Percentiles rank a stretch among this genome's conserved stretches.
phyloP scores from a whole-genome alignment of 1,284 basidiomycete species.

The Cryptococcus sp. region DNA sequence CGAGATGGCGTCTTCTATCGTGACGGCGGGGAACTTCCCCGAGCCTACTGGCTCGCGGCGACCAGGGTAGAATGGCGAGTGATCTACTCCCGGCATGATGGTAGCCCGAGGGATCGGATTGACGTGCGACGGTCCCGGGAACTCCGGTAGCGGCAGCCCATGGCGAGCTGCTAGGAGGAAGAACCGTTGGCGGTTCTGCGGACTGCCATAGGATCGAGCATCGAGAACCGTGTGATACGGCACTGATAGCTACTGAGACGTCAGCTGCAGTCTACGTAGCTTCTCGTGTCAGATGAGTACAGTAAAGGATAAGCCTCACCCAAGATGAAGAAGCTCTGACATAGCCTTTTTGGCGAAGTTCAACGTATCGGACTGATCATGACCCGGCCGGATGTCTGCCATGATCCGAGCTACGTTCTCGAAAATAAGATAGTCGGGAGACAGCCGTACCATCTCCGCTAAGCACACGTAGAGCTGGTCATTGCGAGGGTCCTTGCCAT shows the following conservation, averaged over 20 bases:
- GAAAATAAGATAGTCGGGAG: slow-evolving; percentile 30
- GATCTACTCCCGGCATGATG: slow-evolving; percentile 6
- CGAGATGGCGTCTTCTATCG: slow-evolving; percentile 26
- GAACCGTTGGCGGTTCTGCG: slow-evolving; percentile 32
- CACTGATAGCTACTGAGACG: slow-evolving; percentile 28
- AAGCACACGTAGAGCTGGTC: slow-evolving; percentile 26
- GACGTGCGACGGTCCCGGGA: slow-evolving; percentile 34
- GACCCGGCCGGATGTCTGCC: slow-evolving; percentile 8
- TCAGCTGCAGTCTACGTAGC: not conserved
- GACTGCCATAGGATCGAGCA: slow-evolving; percentile 28
- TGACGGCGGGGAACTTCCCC: slow-evolving; percentile 24
- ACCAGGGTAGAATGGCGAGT: slow-evolving; percentile 19
- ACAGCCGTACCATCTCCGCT: slow-evolving; percentile 19
- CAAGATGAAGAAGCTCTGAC: slow-evolving; percentile 14
- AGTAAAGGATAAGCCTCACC: slow-evolving; percentile 4
- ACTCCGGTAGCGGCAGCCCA: slow-evolving; percentile 29
- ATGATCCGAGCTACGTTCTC: slow-evolving; percentile 43
- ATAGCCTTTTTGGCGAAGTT: slow-evolving; percentile 25
- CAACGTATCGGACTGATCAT: not conserved
- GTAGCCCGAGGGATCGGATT: slow-evolving; percentile 19
- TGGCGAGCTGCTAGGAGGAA: slow-evolving; percentile 32
- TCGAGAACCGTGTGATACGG: slow-evolving; percentile 24
- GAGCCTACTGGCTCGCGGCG: slow-evolving; percentile 18
- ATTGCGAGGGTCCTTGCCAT: slow-evolving; percentile 23
- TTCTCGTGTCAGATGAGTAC: not conserved